Percentiles rank a stretch among this genome's conserved stretches.
Conservation (phyloP, 805 yeast genomes). For the Yarrowia sp. region DNA sequence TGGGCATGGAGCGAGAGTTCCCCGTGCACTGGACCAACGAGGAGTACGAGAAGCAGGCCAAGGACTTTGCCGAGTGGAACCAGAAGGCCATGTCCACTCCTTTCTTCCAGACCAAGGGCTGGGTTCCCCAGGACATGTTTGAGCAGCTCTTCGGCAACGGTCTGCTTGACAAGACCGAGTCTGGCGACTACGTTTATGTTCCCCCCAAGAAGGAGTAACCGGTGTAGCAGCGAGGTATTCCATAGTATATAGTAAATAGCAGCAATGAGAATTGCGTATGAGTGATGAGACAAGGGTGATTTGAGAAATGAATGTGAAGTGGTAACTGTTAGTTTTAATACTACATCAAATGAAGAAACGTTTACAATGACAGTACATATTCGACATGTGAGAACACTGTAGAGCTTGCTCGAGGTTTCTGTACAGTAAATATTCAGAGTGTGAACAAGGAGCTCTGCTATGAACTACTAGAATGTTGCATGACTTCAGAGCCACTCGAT, state of each 20-base stretch:
- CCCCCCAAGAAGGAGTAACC: slow-evolving; percentile 39
- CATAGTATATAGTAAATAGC: slow-evolving; percentile 19
- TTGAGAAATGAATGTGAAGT: no score
- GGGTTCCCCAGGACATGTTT: slow-evolving; percentile 96
- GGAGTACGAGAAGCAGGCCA: slow-evolving; percentile 64
- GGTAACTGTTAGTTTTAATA: no score
- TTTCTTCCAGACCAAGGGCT: slow-evolving; percentile 88
- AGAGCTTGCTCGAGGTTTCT: no score
- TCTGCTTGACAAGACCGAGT: slow-evolving; percentile 64
- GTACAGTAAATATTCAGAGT: no score
- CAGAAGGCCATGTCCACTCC: slow-evolving; percentile 72
- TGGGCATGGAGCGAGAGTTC: slow-evolving; percentile 49
- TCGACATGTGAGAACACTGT: no score
- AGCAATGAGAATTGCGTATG: no score
- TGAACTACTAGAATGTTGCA: no score
- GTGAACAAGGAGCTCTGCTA: no score
- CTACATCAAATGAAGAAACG: no score
- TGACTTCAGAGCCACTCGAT: no score
- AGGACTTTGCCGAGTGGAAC: slow-evolving; percentile 70
- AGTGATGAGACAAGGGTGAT: no score
- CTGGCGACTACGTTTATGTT: slow-evolving; percentile 59
- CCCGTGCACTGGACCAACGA: slow-evolving; percentile 69
- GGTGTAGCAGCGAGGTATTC: not conserved
- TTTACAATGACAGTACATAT: no score
- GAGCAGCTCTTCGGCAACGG: slow-evolving; percentile 72